Base-by-base conservation (phyloP, 129 eudicot genomes). In the Flaveria sonorensis region DNA sequence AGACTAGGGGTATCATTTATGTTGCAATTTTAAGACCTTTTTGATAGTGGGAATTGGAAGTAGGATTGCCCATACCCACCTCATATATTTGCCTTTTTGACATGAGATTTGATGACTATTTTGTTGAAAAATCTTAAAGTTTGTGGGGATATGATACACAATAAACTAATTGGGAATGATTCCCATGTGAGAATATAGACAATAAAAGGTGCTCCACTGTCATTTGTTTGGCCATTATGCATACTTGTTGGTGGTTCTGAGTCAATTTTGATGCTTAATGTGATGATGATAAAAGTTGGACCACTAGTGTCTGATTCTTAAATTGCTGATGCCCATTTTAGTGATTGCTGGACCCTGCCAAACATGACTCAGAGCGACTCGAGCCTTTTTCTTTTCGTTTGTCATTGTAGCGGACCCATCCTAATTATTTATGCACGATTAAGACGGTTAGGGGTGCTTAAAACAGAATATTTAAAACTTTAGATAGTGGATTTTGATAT, bases 151-250 rank as follows among this genome's bases (percentile, higher is more conserved):
- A 45, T 73, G 45, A 63, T 63, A n/a, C 16, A 66, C 39, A 36
- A 81, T 68, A 81, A 74, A 74, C 80, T 81, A 81, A 81, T 81
- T 74, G 70, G 84, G 80, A 74, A 74, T 81, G 84, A 81, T 81
- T 66, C 84, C 84, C 84, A 81, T 74, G 84, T 81, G 84, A 79
- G 83, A 79, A 79, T 79, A 72, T 79, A 79, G 83, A 81, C 84
- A 81, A 74, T 47, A 74, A 81, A 81, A 63, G 84, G 84, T 74
- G 84, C 80, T 74, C 84, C 84, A 74, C 84, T 81, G 84, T 81
- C 84, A 81, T 81, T 81, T 81, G 84, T 81, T 81, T 81, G 84
- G 84, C 75, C 84, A 81, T 81, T 81, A 81, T 81, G 84, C 84
- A 81, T 59, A 81, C 80, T 81, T 74, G 78, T 30, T 80, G 84